Evolutionary conservation across 2,329 filamentous ascomycete species (phyloP).

Genomic region (Fusarium euwallaceae): DNA sequence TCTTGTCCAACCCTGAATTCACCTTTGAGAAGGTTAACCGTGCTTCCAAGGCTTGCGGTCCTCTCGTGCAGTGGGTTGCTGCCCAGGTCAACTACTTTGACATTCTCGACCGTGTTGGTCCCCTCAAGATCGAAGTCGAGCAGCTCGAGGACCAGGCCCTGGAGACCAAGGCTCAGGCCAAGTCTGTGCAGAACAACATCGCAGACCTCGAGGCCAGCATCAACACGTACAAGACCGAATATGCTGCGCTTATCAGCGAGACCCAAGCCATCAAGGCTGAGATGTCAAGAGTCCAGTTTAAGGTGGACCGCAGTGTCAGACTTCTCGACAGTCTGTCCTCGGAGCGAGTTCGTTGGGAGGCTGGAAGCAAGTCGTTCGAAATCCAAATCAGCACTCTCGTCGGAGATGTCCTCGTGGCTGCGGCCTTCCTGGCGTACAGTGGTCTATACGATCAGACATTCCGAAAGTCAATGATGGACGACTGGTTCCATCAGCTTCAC

Average conservation of each 20-base stretch:
- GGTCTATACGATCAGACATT: slow-evolving; percentile 98
- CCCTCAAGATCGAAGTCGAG: slow-evolving; percentile 89
- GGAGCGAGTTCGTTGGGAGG: slow-evolving; percentile 93
- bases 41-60: slow-evolving; percentile 96
- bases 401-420: slow-evolving; percentile 95
- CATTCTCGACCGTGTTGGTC: slow-evolving; percentile 93
- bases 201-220: slow-evolving; percentile 89
- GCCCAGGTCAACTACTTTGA: slow-evolving; percentile 99
- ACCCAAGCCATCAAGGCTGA: slow-evolving; percentile 97
- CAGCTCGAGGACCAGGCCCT: slow-evolving; percentile 89
- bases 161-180: slow-evolving; percentile 92
- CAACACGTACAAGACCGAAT: slow-evolving; percentile 94
- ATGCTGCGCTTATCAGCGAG: slow-evolving; percentile 94
- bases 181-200: slow-evolving; percentile 91
- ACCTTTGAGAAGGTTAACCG: slow-evolving; percentile 97
- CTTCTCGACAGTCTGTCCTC: slow-evolving; percentile 95
- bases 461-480: slow-evolving; percentile 96
- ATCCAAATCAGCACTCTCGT: slow-evolving; percentile 97
- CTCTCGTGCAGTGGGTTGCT: slow-evolving; percentile 95
- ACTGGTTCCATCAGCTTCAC: slow-evolving; percentile 94
- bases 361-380: slow-evolving; percentile 97
- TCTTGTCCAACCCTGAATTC: slow-evolving; percentile 92
- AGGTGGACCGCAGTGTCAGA: slow-evolving; percentile 95
- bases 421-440: slow-evolving; percentile 95
- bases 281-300: slow-evolving; percentile 96